These are phyloP conservation scores for Evernia prunastri DNA, from an alignment of 495 filamentous ascomycete species.

Conservation along the genomic window DNA sequence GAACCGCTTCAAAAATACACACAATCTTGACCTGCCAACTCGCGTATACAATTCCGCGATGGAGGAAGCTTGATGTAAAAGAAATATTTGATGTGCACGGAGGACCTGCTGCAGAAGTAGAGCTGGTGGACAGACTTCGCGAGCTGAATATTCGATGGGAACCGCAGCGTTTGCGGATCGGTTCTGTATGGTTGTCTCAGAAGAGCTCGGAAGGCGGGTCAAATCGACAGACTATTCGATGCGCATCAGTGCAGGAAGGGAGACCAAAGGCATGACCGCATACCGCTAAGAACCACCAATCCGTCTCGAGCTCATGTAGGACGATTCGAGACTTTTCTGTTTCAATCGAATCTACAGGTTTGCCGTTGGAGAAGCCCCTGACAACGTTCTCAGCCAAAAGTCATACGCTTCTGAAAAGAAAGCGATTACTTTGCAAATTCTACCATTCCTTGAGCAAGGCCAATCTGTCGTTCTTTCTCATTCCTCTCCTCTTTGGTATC, in stretches of 20 bases:
- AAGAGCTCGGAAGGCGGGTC: slow-evolving; percentile 45
- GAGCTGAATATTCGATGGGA: slow-evolving; percentile 67
- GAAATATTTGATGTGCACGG: slow-evolving; percentile 75
- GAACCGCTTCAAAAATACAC: slow-evolving; percentile 61
- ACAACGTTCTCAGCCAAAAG: slow-evolving; percentile 15
- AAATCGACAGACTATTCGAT: slow-evolving; percentile 60
- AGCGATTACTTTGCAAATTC: slow-evolving; percentile 67
- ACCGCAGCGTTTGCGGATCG: slow-evolving; percentile 28
- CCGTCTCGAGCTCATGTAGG: slow-evolving; percentile 73
- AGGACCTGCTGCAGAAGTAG: slow-evolving; percentile 74
- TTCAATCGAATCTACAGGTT: slow-evolving; percentile 76
- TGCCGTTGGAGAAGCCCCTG: slow-evolving; percentile 71
- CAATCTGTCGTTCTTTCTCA: slow-evolving; percentile 81
- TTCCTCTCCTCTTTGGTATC: slow-evolving; percentile 60
- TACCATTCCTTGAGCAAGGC: slow-evolving; percentile 96
- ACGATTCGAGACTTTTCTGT: slow-evolving; percentile 82
- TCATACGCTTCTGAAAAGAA: slow-evolving; percentile 13
- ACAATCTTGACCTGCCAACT: slow-evolving; percentile 54
- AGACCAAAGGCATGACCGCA: slow-evolving; percentile 16
- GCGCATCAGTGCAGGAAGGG: slow-evolving; percentile 21
- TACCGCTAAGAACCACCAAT: slow-evolving; percentile 95
- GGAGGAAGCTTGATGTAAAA: slow-evolving; percentile 74
- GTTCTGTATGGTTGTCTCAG: slow-evolving; percentile 25
- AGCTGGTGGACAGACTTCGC: slow-evolving; percentile 78
- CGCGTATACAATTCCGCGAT: slow-evolving; percentile 59